Evolutionary conservation across 2,329 filamentous ascomycete genomes (phyloP), one percentile per base, ranked within the genome.

Genomic region (Phaeosphaeria sp.): DNA sequence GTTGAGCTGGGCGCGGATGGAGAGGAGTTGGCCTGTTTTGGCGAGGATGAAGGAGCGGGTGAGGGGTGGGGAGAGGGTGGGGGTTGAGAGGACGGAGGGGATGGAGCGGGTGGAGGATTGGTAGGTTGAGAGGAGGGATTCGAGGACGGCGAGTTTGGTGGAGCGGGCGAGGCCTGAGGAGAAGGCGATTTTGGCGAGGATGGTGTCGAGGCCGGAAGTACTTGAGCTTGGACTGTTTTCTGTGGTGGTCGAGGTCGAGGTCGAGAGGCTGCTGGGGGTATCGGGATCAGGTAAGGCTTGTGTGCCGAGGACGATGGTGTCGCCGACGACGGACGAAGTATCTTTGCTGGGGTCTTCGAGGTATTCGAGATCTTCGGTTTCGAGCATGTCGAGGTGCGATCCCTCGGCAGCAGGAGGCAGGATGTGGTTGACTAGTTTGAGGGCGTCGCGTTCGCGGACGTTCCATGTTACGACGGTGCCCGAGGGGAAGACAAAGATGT

Each of bases 401-500:
- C 89, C 88, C 63, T 90, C 85, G 15, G 93, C 91, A 1, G 94
- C 93, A 0, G 88, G 85, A 20, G 91, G 84, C 13, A 98, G 83
- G 30, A 90, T 88, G 55, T 85, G 86, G 9, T 90, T 90, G 17
- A 77, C 69, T 17, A 76, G 62, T 46, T 67, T 63, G 39, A 76
- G 43, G 17, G 93, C 89, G 18, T 92, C 86, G 56, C 90, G 87
- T 59, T 92, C 86, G 0, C 92, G 89, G 1, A 97, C 83, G 5
- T 91, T 91, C 95, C 95, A 99, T 22, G 92, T 90, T 6, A 98
- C 95, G 7, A 98, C 85, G 13, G 93, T 96, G 11, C 95, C 95
- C 0, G 93, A 97, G 9, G 94, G 93, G 66, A 99, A 99, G 55
- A 99, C 89, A 73, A 98, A 98, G 50, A 98, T 87, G 78, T 99